Conservation (phyloP, 2,329 filamentous ascomycete species). For the Phaeosphaeria sp. region DNA sequence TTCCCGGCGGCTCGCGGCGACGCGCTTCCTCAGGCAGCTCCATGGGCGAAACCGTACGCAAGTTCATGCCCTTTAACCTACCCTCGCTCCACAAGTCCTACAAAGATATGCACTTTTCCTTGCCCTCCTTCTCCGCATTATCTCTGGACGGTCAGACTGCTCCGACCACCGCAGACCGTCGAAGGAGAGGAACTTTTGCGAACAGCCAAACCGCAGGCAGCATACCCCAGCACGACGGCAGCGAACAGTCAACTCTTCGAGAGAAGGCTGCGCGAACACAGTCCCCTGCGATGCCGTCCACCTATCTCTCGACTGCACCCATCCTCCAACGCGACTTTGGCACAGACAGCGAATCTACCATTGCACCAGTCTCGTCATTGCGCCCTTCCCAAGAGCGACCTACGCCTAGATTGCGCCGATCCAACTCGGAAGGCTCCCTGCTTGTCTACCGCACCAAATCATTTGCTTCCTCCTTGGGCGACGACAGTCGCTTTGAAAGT, state of each 20-base stretch:
- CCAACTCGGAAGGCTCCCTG: conserved; percentile 79
- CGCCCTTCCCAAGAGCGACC: conserved; percentile 23
- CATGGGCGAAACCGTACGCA: conserved; percentile 43
- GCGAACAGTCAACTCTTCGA: conserved; percentile 12
- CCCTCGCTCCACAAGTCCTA: conserved; percentile 47
- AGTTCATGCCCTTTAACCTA: conserved; percentile 47
- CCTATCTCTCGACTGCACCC: conserved; percentile 22
- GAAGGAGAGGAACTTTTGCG: conserved; percentile 25
- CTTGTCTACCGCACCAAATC: conserved; percentile 76
- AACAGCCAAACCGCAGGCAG: conserved; percentile 5
- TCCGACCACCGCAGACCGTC: conserved; percentile 12
- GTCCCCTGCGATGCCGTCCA: conserved; percentile 10
- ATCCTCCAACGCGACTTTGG: conserved; percentile 24
- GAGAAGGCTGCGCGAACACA: conserved; percentile 11
- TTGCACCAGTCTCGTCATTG: conserved; percentile 12
- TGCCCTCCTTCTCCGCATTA: conserved; percentile 41
- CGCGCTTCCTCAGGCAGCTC: conserved; percentile 50
- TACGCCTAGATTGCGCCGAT: conserved; percentile 59
- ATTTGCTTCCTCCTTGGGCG: conserved; percentile 80
- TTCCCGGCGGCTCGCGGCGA: conserved; percentile 41
- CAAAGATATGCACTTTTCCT: conserved; percentile 45
- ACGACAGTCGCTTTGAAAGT: conserved; percentile 80
- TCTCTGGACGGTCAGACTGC: conserved; percentile 30
- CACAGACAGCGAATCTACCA: conserved; percentile 24
- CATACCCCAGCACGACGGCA: conserved; percentile 34